A percentile compares a stretch with the other conserved stretches of the same genome.
Conservation (phyloP, 2,329 filamentous ascomycete genomes). For the Penicillium sp. region DNA sequence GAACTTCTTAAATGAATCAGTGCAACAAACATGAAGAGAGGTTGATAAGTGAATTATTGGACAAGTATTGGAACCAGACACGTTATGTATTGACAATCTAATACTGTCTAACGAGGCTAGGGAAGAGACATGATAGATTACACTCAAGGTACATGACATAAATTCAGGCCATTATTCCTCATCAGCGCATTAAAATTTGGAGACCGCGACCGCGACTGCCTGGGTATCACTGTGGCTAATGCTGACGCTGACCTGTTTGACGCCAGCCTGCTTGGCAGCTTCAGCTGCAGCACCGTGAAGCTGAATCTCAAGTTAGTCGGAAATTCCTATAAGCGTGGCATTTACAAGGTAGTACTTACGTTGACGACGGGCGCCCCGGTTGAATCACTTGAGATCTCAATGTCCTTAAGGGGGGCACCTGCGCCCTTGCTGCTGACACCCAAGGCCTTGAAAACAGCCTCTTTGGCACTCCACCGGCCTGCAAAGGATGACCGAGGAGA, state of each 20-base stretch:
- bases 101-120: too few species aligned
- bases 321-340: too few species aligned
- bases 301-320: too few species aligned
- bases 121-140: too few species aligned
- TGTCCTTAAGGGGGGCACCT: slow-evolving; percentile 82
- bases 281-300: slow-evolving; percentile 75
- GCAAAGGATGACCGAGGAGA: slow-evolving; percentile 84
- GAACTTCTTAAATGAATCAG: too few species aligned
- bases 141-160: too few species aligned
- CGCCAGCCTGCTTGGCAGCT: slow-evolving; percentile 74
- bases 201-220: slow-evolving; percentile 86
- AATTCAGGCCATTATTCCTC: too few species aligned
- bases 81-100: too few species aligned
- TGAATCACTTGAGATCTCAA: slow-evolving; percentile 77
- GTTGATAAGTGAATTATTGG: too few species aligned
- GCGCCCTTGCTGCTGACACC: slow-evolving; percentile 79
- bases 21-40: too few species aligned
- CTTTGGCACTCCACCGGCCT: slow-evolving; percentile 93
- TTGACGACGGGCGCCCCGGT: slow-evolving; percentile 74
- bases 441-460: slow-evolving; percentile 95
- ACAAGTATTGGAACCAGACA: too few species aligned
- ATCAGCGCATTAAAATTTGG: slow-evolving; percentile 55
- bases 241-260: slow-evolving; percentile 82
- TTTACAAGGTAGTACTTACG: slow-evolving; percentile 55
- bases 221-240: slow-evolving; percentile 94